Evolutionary conservation across 2,329 filamentous ascomycete species (phyloP).

Genomic region (Hirsutella rhossiliensis): DNA sequence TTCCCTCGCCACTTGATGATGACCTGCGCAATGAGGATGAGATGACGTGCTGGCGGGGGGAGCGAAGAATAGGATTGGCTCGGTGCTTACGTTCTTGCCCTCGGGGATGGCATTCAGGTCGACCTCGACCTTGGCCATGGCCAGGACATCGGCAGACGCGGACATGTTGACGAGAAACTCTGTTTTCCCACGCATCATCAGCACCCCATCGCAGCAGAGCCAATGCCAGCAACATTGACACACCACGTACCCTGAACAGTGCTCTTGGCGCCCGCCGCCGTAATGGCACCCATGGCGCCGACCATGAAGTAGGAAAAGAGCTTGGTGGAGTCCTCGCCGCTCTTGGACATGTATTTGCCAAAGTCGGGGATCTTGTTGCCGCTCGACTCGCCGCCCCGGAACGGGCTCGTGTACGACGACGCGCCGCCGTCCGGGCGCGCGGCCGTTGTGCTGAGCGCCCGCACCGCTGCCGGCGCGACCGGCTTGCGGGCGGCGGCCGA

Average conservation of each 20-base stretch:
- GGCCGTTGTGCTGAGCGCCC: constrained; percentile 45
- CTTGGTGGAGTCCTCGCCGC: constrained; percentile 60
- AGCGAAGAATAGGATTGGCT: neutral
- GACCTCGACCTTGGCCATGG: constrained; percentile 99
- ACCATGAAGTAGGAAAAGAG: constrained; percentile 98
- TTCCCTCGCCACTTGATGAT: constrained; percentile 99
- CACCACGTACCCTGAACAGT: constrained; percentile 91
- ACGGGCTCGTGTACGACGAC: constrained; percentile 47
- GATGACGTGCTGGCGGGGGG: constrained; percentile 1
- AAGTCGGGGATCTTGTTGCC: constrained; percentile 75
- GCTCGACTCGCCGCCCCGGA: constrained; percentile 45
- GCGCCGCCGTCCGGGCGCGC: constrained; percentile 35
- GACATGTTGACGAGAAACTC: constrained; percentile 99
- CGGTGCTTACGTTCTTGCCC: constrained; percentile 84
- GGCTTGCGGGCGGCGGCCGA: constrained; percentile 31
- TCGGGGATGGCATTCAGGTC: constrained; percentile 87
- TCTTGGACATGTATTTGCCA: constrained; percentile 70
- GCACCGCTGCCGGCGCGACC: constrained; percentile 26
- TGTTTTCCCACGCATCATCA: constrained; percentile 26
- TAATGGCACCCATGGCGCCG: constrained; percentile 82
- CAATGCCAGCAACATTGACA: no score
- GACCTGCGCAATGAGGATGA: constrained; percentile 41
- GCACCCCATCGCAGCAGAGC: neutral
- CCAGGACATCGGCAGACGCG: constrained; percentile 93
- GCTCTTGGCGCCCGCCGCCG: constrained; percentile 89